These are phyloP conservation scores for Xylaria hypoxylon DNA, from an alignment of 2,329 filamentous ascomycete species.

Conservation along the genomic window DNA sequence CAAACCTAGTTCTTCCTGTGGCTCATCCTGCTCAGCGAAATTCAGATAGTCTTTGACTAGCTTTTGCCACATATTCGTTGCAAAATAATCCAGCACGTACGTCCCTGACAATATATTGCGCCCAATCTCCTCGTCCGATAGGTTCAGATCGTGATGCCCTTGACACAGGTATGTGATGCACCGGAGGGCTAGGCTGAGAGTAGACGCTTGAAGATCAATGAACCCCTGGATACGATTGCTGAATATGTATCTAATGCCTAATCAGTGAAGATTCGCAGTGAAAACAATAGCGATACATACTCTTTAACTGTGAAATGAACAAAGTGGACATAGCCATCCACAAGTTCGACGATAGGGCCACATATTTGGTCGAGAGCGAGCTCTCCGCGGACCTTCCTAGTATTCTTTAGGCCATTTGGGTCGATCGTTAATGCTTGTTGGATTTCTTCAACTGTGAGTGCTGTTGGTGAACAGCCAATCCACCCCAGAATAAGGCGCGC, in stretches of 20 bases:
- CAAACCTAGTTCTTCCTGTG: not conserved
- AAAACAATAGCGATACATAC: constrained; percentile 29
- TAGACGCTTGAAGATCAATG: constrained; percentile 22
- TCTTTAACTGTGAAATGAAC: constrained; percentile 53
- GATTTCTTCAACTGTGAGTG: constrained; percentile 39
- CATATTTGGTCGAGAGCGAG: constrained; percentile 43
- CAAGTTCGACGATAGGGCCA: constrained; percentile 50
- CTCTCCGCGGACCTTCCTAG: not conserved
- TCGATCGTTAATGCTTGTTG: constrained; percentile 36
- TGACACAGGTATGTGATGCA: constrained; percentile 18
- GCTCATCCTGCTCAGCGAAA: not conserved
- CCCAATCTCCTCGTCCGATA: not conserved
- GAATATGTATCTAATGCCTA: not conserved
- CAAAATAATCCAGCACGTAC: constrained; percentile 8
- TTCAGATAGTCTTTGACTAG: not conserved
- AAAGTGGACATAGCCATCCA: constrained; percentile 48
- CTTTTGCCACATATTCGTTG: constrained; percentile 8
- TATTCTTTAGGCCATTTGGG: not conserved
- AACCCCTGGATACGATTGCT: constrained; percentile 1
- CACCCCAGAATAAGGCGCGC: constrained; percentile 42
- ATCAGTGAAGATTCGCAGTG: not conserved
- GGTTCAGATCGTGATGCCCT: not conserved
- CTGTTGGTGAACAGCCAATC: constrained; percentile 40
- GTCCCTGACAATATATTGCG: not conserved
- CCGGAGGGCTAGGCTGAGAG: constrained; percentile 16